Percentiles rank a stretch among this genome's conserved stretches.
Conservation (phyloP, 768 basidiomycete species). For the Boletus rubropictus region DNA sequence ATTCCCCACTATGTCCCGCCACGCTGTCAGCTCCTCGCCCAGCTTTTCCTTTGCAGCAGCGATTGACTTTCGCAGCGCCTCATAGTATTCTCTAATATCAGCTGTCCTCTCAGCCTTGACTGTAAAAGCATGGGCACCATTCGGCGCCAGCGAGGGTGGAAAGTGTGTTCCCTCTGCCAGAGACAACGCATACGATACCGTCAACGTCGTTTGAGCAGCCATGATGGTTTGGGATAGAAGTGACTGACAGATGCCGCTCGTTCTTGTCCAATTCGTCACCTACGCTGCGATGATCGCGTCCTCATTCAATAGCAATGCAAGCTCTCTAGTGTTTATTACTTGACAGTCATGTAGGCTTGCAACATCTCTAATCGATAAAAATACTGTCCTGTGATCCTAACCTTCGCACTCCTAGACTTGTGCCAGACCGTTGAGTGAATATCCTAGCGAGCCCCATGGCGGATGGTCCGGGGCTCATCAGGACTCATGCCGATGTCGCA, state of each 20-base stretch:
- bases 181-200: conserved; percentile 19
- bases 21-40: conserved; percentile 65
- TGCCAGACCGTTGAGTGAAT: too few species aligned
- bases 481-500: too few species aligned
- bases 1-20: conserved; percentile 70
- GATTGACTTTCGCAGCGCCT: conserved; percentile 43
- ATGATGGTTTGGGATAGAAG: conserved; percentile 10
- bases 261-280: conserved; percentile 6
- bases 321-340: conserved; percentile 21
- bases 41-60: conserved; percentile 46
- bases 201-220: conserved; percentile 11
- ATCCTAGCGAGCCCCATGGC: too few species aligned
- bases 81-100: conserved; percentile 39
- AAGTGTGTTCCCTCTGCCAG: conserved; percentile 18
- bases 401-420: too few species aligned
- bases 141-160: conserved; percentile 18
- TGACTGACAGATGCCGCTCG: not conserved
- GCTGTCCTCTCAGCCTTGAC: conserved; percentile 17
- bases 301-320: conserved; percentile 50
- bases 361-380: too few species aligned
- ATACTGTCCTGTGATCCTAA: too few species aligned
- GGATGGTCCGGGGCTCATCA: too few species aligned
- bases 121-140: conserved; percentile 23
- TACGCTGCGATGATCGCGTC: conserved; percentile 40
- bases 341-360: not conserved